phyloP scores from a whole-genome alignment of 2,329 filamentous ascomycete species.

The Fusarium transvaalense region DNA sequence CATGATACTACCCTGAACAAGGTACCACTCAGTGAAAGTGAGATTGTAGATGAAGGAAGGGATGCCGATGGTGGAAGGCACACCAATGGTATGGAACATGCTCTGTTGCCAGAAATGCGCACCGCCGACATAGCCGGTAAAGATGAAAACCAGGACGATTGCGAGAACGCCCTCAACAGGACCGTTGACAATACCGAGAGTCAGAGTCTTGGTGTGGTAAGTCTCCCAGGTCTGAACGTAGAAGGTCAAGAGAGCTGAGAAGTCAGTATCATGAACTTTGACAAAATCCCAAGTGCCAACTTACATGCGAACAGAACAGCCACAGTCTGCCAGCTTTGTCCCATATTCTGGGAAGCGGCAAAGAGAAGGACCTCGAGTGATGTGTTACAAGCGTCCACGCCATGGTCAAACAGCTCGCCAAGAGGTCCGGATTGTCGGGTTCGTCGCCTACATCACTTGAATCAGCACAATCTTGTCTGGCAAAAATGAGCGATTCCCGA shows the following conservation, averaged over 20 bases:
- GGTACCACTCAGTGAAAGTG: slow-evolving; percentile 92
- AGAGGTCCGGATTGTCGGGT: slow-evolving; percentile 93
- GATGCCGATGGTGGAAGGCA: slow-evolving; percentile 73
- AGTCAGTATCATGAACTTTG: slow-evolving; percentile 13
- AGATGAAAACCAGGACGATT: slow-evolving; percentile 81
- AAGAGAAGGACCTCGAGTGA: slow-evolving; percentile 94
- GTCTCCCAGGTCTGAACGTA: slow-evolving; percentile 99
- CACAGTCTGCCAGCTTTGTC: slow-evolving; percentile 91
- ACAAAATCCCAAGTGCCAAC: slow-evolving; percentile 47
- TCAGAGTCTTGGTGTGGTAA: slow-evolving; percentile 97
- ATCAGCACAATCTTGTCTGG: slow-evolving; percentile 16
- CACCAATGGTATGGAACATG: slow-evolving; percentile 77
- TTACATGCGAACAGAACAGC: slow-evolving; percentile 84
- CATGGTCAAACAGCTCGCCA: slow-evolving; percentile 97
- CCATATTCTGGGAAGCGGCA: slow-evolving; percentile 90
- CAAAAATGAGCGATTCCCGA: background rate
- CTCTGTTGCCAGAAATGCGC: slow-evolving; percentile 94
- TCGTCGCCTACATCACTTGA: slow-evolving; percentile 72
- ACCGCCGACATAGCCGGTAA: slow-evolving; percentile 88
- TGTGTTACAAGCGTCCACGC: slow-evolving; percentile 96
- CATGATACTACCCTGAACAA: slow-evolving; percentile 85
- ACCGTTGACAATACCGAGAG: slow-evolving; percentile 90
- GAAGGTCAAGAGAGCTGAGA: slow-evolving; percentile 87
- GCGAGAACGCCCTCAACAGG: slow-evolving; percentile 95
- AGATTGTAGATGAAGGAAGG: slow-evolving; percentile 80